Percentiles rank a stretch among this genome's conserved stretches.
These are phyloP conservation scores for Oryza brachyantha DNA, from an alignment of 176 grass and related monocot genomes.

Conservation along the genomic window DNA sequence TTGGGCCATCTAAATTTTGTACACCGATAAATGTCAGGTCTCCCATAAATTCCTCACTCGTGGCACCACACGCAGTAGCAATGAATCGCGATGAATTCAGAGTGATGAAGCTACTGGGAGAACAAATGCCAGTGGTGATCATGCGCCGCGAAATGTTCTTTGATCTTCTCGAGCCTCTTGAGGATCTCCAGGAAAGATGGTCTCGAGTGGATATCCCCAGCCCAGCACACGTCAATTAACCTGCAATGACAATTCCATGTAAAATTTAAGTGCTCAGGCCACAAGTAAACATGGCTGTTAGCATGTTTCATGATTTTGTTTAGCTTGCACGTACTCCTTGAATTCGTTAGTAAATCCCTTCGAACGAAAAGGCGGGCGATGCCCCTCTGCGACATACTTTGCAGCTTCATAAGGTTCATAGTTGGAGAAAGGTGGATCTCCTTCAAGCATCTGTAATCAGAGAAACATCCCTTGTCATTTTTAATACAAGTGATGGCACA, in stretches of 20 bases:
- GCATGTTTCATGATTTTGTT: background rate
- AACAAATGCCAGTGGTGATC: slow-evolving; percentile 95
- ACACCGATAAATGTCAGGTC: slow-evolving; percentile 18
- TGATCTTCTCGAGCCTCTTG: slow-evolving; percentile 87
- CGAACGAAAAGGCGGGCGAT: slow-evolving; percentile 65
- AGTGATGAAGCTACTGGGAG: slow-evolving; percentile 44
- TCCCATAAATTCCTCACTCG: slow-evolving; percentile 27
- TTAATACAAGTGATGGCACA: background rate
- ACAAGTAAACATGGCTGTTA: background rate
- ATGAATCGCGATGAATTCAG: background rate
- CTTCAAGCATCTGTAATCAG: slow-evolving; percentile 84
- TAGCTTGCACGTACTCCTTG: slow-evolving; percentile 65
- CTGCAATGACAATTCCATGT: slow-evolving; percentile 45
- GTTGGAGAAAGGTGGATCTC: slow-evolving; percentile 76
- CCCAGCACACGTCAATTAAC: slow-evolving; percentile 73
- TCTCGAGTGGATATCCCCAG: slow-evolving; percentile 66
- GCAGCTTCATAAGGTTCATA: slow-evolving; percentile 95
- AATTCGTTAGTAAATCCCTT: slow-evolving; percentile 72
- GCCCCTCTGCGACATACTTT: slow-evolving; percentile 81
- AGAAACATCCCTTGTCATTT: slow-evolving; percentile 21
- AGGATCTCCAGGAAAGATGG: slow-evolving; percentile 98
- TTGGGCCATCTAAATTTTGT: background rate
- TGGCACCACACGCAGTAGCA: background rate
- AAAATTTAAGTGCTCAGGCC: background rate
- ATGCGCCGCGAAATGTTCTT: slow-evolving; percentile 50